A percentile compares a stretch with the other conserved stretches of the same genome.
Evolutionary conservation across 1,284 basidiomycete species (phyloP).

Genomic region (Trichosporon coremiiforme): DNA sequence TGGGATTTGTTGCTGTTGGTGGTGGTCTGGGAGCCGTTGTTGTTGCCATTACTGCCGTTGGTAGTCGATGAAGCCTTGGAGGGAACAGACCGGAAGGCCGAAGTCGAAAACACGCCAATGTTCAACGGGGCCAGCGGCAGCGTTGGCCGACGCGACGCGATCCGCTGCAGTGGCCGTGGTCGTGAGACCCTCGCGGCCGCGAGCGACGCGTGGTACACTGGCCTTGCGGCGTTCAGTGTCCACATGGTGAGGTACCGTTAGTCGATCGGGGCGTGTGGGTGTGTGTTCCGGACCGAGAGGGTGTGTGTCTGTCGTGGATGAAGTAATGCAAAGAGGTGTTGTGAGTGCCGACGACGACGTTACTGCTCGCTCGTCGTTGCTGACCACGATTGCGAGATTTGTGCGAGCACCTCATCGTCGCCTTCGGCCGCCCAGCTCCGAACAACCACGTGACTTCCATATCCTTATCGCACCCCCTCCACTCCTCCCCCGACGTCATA

Average conservation of each 20-base stretch:
- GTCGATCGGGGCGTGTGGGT: background rate
- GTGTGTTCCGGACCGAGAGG: background rate
- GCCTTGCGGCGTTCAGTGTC: constrained; percentile 14
- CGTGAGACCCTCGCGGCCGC: background rate
- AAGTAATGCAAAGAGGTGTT: background rate
- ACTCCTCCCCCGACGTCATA: background rate
- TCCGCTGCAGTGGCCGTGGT: background rate
- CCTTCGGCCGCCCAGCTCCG: background rate
- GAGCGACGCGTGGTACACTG: constrained; percentile 17
- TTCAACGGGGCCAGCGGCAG: constrained; percentile 19
- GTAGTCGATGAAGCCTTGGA: constrained; percentile 5
- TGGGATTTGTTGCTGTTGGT: background rate
- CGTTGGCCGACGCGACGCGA: background rate
- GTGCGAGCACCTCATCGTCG: constrained; percentile 13
- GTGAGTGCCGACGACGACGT: background rate
- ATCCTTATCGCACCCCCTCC: background rate
- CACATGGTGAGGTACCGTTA: background rate
- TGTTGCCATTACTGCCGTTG: constrained; percentile 12
- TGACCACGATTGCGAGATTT: constrained; percentile 13
- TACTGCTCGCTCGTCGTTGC: background rate
- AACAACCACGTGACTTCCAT: background rate
- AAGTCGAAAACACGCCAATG: constrained; percentile 10
- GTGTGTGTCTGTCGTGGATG: background rate
- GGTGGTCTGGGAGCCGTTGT: background rate
- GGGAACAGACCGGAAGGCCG: background rate